Base-by-base conservation (phyloP, 345 rosid genomes). In the Melaleuca alternifolia region DNA sequence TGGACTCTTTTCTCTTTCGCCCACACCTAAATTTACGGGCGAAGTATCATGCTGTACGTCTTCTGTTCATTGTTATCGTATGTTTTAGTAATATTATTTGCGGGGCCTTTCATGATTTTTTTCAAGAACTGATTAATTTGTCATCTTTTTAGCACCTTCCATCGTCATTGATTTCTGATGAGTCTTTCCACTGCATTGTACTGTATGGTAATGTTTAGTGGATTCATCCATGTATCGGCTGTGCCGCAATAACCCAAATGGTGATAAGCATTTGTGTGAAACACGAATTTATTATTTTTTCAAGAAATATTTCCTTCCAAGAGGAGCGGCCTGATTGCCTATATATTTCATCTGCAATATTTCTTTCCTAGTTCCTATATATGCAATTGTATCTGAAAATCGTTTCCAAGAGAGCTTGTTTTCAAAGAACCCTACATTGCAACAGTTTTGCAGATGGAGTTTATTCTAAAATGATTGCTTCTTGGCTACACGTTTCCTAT, bases 21-120 rank as follows among this genome's bases (percentile, higher is more conserved):
- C 99, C 99, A 86, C 98, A 90, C 90, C 90, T 97, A 92, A 97
- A 94, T 52, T 83, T 92, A 75, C 94, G 98, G 76, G 96, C 99
- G 59, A 95, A 97, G 87, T 94, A 96, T 92, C 97, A 95, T 88
- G 98, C 98, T 76, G 98, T 97, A 95, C 83, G 98, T 92, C 50
- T 85, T 48, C 41, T 5, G 20, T 57, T 87, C 21, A 18, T 86
- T n/a, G 20, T 41, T 88, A 6, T 28, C 44, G 8, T 81, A 50
- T 33, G 26, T 82, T 26, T 65, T 65, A 65, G 79, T 37, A 71
- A 41, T 71, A 71, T 18, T 48, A 71, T 33, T 71, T 71, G 4
- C 81, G 2, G 48, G 81, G 81, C 48, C 81, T 71, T 71, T 10
- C 48, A 71, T 10, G 48, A 71, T 71, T 24, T 1, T 33, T 71